Evolutionary conservation across 805 yeast genomes (phyloP).

Genomic region (Teunomyces atbi): DNA sequence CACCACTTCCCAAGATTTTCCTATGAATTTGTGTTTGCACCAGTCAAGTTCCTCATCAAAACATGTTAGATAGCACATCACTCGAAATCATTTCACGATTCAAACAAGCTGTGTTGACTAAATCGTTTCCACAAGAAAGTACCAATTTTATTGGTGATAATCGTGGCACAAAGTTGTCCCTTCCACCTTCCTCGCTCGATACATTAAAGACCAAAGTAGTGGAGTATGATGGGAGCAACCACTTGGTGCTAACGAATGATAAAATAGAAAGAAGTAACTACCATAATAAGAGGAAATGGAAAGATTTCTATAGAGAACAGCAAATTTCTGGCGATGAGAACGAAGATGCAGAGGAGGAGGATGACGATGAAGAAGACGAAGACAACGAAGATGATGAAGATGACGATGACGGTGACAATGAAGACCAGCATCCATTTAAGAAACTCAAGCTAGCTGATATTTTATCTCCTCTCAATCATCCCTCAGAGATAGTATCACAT

Average conservation of each 20-base stretch:
- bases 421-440: constrained; percentile 26
- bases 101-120: constrained; percentile 34
- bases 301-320: constrained; percentile 21
- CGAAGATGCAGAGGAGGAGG: constrained; percentile 3
- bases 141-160: constrained; percentile 16
- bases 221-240: constrained; percentile 36
- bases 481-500: constrained; percentile 73
- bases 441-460: constrained; percentile 42
- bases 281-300: constrained; percentile 38
- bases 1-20: background rate
- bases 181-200: constrained; percentile 15
- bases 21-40: background rate
- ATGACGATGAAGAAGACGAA: constrained; percentile 12
- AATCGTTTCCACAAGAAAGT: constrained; percentile 7
- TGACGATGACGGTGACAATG: constrained; percentile 12
- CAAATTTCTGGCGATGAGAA: constrained; percentile 7
- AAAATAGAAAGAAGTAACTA: constrained; percentile 26
- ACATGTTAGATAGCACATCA: constrained; percentile 39
- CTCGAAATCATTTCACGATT: constrained; percentile 38
- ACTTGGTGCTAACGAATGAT: constrained; percentile 37
- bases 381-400: constrained; percentile 8
- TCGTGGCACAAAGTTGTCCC: constrained; percentile 32
- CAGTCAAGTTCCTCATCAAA: background rate
- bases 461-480: constrained; percentile 75
- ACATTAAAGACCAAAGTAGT: constrained; percentile 33